Base-by-base conservation (phyloP, 345 rosid species). In the Clausena lansium region DNA sequence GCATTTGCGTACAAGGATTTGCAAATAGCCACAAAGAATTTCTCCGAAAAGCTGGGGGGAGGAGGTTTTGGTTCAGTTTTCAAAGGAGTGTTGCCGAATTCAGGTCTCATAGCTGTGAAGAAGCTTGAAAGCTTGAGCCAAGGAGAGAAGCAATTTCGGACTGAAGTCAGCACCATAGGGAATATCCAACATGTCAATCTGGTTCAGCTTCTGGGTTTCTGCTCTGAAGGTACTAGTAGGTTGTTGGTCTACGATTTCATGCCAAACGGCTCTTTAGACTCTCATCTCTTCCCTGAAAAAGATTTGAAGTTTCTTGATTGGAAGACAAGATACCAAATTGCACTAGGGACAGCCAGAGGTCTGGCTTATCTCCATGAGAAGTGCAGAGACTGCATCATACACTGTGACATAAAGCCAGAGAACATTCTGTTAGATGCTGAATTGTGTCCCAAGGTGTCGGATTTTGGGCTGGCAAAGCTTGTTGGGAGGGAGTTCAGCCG, bases 61-160 rank as follows among this genome's bases (percentile, higher is more conserved):
- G 97, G 96, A 80, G 94, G 97, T 54, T 94, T 94, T 25, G 96
- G 98, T 70, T 92, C 96, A 54, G 98, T 93, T 60, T 92, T 94
- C 77, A 94, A 88, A 81, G 97, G 98, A 2, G 70, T 70, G 11
- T 78, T 94, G 80, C 84, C 89, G 0, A 95, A 89, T 82, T 87
- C 94, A n/a, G 84, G 83, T 74, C 82, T 76, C 75, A 80, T 94
- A 58, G 98, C 95, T 0, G 97, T 91, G 84, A 94, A 94, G 88
- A 90, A 86, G 88, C 97, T 94, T 8, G 92, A 93, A 66, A 68
- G 95, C 80, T 78, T 91, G 30, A 83, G 83, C 80, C 98, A 92
- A 84, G 97, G 97, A 7, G 97, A 93, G 87, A 93, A 94, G 89
- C 97, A 94, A 78, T 94, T 94, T 83, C 81, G 96, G 15, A 78